Conservation (phyloP, 2,329 filamentous ascomycete species). For the Xylariaceae sp. region DNA sequence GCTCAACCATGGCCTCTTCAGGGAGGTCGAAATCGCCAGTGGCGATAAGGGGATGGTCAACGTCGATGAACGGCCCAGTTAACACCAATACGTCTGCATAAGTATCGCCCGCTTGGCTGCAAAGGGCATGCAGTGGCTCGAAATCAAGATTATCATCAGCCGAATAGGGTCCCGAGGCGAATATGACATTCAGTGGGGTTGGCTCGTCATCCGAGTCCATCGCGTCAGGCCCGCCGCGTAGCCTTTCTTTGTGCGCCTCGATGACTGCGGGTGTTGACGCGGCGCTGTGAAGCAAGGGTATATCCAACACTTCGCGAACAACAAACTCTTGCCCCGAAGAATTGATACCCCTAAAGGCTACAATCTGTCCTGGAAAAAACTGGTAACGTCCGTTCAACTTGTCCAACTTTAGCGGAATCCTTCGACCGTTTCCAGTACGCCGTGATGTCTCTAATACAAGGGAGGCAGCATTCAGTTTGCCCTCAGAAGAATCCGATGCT, state of each 20-base stretch:
- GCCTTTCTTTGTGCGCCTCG: slow-evolving; percentile 70
- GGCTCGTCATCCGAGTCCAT: slow-evolving; percentile 66
- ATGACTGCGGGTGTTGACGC: slow-evolving; percentile 73
- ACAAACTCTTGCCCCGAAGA: slow-evolving; percentile 83
- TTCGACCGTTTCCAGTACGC: slow-evolving; percentile 79
- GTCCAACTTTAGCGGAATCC: slow-evolving; percentile 80
- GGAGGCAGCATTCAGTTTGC: slow-evolving; percentile 83
- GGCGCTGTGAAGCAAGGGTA: slow-evolving; percentile 77
- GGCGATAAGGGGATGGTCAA: slow-evolving; percentile 87
- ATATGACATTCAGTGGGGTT: slow-evolving; percentile 75
- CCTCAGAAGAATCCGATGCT: slow-evolving; percentile 84
- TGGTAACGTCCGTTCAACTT: slow-evolving; percentile 69
- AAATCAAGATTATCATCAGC: slow-evolving; percentile 92
- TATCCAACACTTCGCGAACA: slow-evolving; percentile 75
- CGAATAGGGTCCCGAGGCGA: slow-evolving; percentile 89
- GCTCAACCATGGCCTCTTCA: slow-evolving; percentile 66
- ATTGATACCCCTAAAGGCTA: slow-evolving; percentile 86
- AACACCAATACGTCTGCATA: slow-evolving; percentile 82
- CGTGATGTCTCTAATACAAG: slow-evolving; percentile 89
- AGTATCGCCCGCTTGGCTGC: slow-evolving; percentile 75
- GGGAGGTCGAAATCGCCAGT: slow-evolving; percentile 80
- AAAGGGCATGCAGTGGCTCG: slow-evolving; percentile 82
- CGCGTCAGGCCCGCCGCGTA: slow-evolving; percentile 68
- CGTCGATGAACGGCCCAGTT: slow-evolving; percentile 86
- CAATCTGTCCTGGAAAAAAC: slow-evolving; percentile 94